Conservation (phyloP, 257 asterid species). For the Rehmannia glutinosa region DNA sequence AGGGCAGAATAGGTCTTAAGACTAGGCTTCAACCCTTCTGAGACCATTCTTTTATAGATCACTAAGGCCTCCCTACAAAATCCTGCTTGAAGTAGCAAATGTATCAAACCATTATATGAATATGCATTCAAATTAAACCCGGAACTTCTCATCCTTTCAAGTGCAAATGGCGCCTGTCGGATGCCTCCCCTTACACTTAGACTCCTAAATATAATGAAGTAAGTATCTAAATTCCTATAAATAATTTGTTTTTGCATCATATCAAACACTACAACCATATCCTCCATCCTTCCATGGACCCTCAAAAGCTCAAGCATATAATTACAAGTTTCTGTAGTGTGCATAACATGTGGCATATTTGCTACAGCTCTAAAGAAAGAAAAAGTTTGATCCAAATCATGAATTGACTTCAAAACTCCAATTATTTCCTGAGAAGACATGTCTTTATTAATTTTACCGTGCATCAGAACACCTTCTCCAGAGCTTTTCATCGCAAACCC, state of each 20-base stretch:
- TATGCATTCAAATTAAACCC: slow-evolving; percentile 84
- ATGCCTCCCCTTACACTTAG: slow-evolving; percentile 70
- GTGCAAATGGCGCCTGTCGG: slow-evolving; percentile 64
- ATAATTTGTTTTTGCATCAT: slow-evolving; percentile 86
- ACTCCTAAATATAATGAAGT: slow-evolving; percentile 69
- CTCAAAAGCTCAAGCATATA: slow-evolving; percentile 85
- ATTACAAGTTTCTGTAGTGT: slow-evolving; percentile 81
- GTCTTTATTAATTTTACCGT: slow-evolving; percentile 25
- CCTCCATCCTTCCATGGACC: slow-evolving; percentile 45
- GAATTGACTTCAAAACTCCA: slow-evolving; percentile 52
- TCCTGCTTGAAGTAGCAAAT: slow-evolving; percentile 82
- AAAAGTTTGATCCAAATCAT: slow-evolving; percentile 49
- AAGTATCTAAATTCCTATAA: slow-evolving; percentile 72
- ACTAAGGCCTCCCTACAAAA: slow-evolving; percentile 62
- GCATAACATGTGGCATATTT: slow-evolving; percentile 56
- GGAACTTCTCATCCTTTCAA: slow-evolving; percentile 59
- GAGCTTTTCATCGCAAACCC: slow-evolving; percentile 47
- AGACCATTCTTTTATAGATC: slow-evolving; percentile 68
- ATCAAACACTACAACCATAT: slow-evolving; percentile 81
- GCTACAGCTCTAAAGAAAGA: slow-evolving; percentile 52
- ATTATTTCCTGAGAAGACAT: slow-evolving; percentile 60
- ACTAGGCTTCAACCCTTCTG: slow-evolving; percentile 80
- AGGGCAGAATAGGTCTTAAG: slow-evolving; percentile 93
- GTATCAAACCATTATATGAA: slow-evolving; percentile 91
- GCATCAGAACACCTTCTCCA: slow-evolving; percentile 32